Base-by-base conservation (phyloP, 176 grass and related monocot species). In the bread wheat (Triticum aestivum) region DNA sequence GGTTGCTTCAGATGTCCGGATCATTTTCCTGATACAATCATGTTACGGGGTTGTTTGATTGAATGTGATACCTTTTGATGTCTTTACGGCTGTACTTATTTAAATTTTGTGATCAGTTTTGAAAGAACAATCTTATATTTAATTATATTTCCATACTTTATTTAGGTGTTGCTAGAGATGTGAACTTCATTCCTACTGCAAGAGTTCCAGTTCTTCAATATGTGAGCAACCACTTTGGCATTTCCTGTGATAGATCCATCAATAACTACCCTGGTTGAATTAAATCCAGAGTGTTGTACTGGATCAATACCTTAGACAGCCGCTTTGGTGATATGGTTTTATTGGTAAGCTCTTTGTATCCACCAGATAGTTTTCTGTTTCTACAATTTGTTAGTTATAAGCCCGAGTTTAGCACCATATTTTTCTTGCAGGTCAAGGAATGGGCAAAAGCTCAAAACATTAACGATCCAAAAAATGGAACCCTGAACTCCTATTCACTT, bases 371-470 rank as follows among this genome's bases (percentile, higher is more conserved):
- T 84, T 75, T 38, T 77, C 78, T 64, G 37, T 21, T 78, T 61
- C 14, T 6, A 29, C 11, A 13, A 17, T 68, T 27, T 69, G 83
- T 83, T 87, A 72, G 58, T 76, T 35, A 56, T 35, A 42, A 79
- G 13, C 15, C 4, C 58, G 58, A 84, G 20, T 10, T 92, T 76
- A 58, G 17, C 37, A 74, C 67, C 26, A 84, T 74, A 67, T 35
- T 88, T 88, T 89, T 24, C 17, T 17, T 92, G 65, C 90, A 98
- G 96, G 89, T 90, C 34, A 98, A 98, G 82, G 96, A 95, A 88
- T 98, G 96, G 93, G 96, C 96, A 12, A 98, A 98, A 93, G 88
- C 93, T 75, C 93, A 95, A 86, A 85, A 89, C 44, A 98, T 98
- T 18, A 98, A 98, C 41, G 90, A 98, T 88, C 85, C 96, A 11